These are phyloP conservation scores for Metarhizium robertsii DNA, from an alignment of 2,329 filamentous ascomycete species.

Conservation along the genomic window DNA sequence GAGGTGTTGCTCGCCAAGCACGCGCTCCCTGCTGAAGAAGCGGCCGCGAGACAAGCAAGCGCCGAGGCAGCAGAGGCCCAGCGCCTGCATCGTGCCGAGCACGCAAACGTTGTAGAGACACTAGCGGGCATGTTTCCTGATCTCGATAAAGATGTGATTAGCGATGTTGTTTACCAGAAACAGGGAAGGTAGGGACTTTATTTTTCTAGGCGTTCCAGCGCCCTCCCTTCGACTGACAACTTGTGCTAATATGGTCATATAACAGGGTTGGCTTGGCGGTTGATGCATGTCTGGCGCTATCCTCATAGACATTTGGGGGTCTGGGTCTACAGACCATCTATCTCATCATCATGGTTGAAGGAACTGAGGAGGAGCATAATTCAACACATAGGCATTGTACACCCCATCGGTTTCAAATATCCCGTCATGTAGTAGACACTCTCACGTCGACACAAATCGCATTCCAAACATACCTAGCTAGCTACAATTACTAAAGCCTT, in stretches of 20 bases:
- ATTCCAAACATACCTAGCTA: no score
- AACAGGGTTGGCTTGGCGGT: conserved; percentile 72
- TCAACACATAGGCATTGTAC: background rate
- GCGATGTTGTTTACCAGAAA: conserved; percentile 93
- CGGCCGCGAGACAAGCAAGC: conserved; percentile 81
- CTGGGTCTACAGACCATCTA: background rate
- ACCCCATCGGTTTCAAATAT: background rate
- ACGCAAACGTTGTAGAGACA: conserved; percentile 86
- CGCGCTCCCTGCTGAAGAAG: conserved; percentile 67
- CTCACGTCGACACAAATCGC: no score
- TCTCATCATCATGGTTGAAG: background rate
- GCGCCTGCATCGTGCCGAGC: conserved; percentile 72
- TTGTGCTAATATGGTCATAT: background rate
- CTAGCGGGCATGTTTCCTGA: conserved; percentile 95
- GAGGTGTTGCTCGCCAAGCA: conserved; percentile 20
- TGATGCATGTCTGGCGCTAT: conserved; percentile 71
- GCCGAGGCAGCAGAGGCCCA: conserved; percentile 84
- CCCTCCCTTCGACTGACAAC: background rate
- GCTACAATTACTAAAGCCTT: no score
- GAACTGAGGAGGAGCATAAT: background rate
- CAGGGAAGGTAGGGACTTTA: conserved; percentile 66
- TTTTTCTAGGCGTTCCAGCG: background rate
- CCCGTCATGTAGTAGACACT: background rate
- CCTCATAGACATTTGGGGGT: conserved; percentile 22
- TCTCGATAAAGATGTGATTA: conserved; percentile 86